Evolutionary conservation across 345 rosid species (phyloP).

Genomic region (Nasturtium officinale): DNA sequence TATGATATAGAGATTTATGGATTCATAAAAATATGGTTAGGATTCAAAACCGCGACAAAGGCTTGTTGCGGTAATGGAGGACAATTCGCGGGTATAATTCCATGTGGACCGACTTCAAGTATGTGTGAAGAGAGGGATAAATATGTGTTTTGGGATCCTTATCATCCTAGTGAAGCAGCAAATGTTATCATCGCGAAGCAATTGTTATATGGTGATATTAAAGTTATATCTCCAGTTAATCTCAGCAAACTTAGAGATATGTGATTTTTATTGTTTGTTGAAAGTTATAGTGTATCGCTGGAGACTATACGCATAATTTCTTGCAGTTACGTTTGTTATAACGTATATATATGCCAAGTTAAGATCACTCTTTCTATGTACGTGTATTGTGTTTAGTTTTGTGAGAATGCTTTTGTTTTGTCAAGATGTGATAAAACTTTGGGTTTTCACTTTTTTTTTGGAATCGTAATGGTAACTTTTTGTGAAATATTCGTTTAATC

Average conservation of each 20-base stretch:
- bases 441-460: background rate
- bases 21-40: constrained; percentile 12
- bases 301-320: background rate
- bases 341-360: constrained; percentile 2
- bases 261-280: constrained; percentile 29
- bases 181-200: constrained; percentile 44
- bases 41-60: constrained; percentile 38
- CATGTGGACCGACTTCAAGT: constrained; percentile 44
- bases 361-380: constrained; percentile 4
- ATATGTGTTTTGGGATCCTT: constrained; percentile 54
- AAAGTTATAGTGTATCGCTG: constrained; percentile 16
- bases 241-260: constrained; percentile 44
- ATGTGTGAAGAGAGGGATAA: constrained; percentile 46
- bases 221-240: constrained; percentile 51
- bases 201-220: constrained; percentile 43
- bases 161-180: constrained; percentile 48
- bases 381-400: background rate
- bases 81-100: constrained; percentile 61
- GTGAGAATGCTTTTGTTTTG: constrained; percentile 26
- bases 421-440: constrained; percentile 8
- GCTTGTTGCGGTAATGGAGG: constrained; percentile 64
- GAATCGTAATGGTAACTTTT: too few relatives aligned
- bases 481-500: too few relatives aligned
- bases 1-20: constrained; percentile 41
- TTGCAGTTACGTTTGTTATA: constrained; percentile 16